Evolutionary conservation across 2,329 filamentous ascomycete species (phyloP).

Genomic region (Rutstroemia sp.): DNA sequence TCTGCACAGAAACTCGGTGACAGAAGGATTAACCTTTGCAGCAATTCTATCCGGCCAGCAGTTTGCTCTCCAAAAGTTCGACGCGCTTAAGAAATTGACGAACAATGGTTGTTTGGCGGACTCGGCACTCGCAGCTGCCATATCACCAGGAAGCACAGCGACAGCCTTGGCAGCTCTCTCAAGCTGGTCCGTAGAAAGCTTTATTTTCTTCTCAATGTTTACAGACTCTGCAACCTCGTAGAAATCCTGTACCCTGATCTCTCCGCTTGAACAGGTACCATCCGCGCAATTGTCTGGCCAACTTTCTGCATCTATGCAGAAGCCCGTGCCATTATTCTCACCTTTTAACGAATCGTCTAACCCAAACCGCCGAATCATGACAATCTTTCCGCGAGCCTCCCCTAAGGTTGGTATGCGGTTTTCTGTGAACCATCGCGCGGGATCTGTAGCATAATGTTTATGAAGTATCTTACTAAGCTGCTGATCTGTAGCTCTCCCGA

Average conservation of each 20-base stretch:
- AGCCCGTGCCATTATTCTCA: conserved; percentile 44
- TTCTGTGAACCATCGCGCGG: conserved; percentile 68
- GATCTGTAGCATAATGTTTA: conserved; percentile 58
- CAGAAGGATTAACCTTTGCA: conserved; percentile 74
- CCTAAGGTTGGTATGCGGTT: conserved; percentile 71
- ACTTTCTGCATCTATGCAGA: conserved; percentile 51
- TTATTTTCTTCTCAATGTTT: conserved; percentile 76
- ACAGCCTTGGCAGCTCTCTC: conserved; percentile 55
- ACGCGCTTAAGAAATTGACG: conserved; percentile 84
- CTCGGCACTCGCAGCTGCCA: conserved; percentile 14
- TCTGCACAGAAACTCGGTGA: conserved; percentile 54
- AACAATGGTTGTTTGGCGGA: conserved; percentile 53
- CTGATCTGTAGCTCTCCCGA: conserved; percentile 70
- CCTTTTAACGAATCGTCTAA: conserved; percentile 49
- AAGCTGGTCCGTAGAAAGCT: conserved; percentile 66
- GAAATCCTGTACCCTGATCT: conserved; percentile 86
- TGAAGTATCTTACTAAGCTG: conserved; percentile 69
- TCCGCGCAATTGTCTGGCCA: conserved; percentile 91
- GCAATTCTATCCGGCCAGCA: conserved; percentile 96
- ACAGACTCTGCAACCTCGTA: conserved; percentile 74
- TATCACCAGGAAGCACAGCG: conserved; percentile 39
- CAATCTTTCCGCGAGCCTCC: conserved; percentile 71
- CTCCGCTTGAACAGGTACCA: conserved; percentile 59
- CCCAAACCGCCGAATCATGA: conserved; percentile 75
- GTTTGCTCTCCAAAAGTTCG: conserved; percentile 86